phyloP scores from a whole-genome alignment of 306 rosid genomes.

The Oemleria cerasiformis region DNA sequence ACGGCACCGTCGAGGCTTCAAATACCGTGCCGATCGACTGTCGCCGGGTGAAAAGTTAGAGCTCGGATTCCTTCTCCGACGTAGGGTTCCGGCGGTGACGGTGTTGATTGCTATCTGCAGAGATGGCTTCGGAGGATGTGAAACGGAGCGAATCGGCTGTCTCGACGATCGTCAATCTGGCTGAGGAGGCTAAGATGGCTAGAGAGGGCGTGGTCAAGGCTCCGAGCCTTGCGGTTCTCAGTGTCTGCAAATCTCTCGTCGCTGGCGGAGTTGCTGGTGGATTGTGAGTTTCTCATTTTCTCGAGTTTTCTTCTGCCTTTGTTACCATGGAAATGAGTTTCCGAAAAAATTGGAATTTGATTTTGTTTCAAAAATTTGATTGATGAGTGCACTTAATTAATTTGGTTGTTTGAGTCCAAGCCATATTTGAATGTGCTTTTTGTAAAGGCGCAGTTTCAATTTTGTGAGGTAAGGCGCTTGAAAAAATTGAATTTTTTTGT shows the following conservation, averaged over 20 bases:
- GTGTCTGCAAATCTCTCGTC: slow-evolving; percentile 82
- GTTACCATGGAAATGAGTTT: neutral
- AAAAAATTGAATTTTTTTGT: neutral
- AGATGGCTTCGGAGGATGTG: slow-evolving; percentile 95
- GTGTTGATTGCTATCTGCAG: neutral
- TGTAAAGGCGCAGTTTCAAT: too few relatives aligned
- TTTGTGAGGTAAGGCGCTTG: neutral
- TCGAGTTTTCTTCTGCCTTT: neutral
- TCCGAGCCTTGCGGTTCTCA: slow-evolving; percentile 55
- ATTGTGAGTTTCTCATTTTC: slow-evolving; percentile 72
- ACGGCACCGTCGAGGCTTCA: neutral
- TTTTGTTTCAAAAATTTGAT: neutral
- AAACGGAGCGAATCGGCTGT: slow-evolving; percentile 77
- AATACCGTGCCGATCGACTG: slow-evolving; percentile 5
- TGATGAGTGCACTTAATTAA: neutral
- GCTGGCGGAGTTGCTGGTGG: slow-evolving; percentile 99
- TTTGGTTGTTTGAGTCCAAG: neutral
- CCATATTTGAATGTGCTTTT: neutral
- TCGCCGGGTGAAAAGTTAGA: slow-evolving; percentile 7
- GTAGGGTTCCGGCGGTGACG: slow-evolving; percentile 17
- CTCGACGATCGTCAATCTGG: slow-evolving; percentile 75
- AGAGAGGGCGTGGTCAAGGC: slow-evolving; percentile 78
- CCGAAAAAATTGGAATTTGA: neutral
- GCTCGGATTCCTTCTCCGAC: slow-evolving; percentile 14
- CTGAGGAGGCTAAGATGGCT: slow-evolving; percentile 92